These are phyloP conservation scores for Kwoniella mangroviensis DNA, from an alignment of 768 basidiomycete genomes.

Conservation along the genomic window DNA sequence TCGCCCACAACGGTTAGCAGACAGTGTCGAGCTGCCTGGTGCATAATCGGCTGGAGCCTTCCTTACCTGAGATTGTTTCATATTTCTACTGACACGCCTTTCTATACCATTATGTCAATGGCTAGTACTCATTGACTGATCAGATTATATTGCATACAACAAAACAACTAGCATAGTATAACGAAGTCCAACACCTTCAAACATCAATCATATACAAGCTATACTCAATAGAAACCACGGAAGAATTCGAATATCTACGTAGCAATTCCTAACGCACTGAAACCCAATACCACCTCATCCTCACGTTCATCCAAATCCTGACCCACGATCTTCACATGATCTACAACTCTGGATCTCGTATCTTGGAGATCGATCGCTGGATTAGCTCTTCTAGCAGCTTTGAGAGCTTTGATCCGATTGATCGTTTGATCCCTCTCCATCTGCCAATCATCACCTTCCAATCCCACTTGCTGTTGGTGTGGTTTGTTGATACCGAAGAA, in stretches of 20 bases:
- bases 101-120: too few species aligned
- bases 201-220: too few species aligned
- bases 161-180: conserved; percentile 7
- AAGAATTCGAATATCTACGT: not conserved
- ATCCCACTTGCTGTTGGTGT: conserved; percentile 24
- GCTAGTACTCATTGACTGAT: too few species aligned
- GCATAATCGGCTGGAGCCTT: too few species aligned
- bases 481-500: conserved; percentile 5
- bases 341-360: conserved; percentile 12
- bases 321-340: conserved; percentile 27
- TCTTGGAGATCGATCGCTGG: conserved; percentile 1
- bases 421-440: conserved; percentile 58
- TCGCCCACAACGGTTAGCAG: too few species aligned
- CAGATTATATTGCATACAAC: not conserved
- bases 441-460: conserved; percentile 57
- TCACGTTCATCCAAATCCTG: conserved; percentile 22
- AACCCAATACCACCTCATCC: conserved; percentile 21
- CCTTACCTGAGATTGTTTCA: too few species aligned
- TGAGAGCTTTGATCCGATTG: conserved; percentile 56
- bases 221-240: not conserved
- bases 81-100: too few species aligned
- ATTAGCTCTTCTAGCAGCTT: conserved; percentile 48
- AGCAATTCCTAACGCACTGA: conserved; percentile 7
- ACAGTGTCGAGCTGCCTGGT: too few species aligned
- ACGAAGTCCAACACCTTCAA: too few species aligned